Percentiles rank a stretch among this genome's conserved stretches.
Evolutionary conservation across 805 yeast genomes (phyloP).

Genomic region (Candida namnaoensis): DNA sequence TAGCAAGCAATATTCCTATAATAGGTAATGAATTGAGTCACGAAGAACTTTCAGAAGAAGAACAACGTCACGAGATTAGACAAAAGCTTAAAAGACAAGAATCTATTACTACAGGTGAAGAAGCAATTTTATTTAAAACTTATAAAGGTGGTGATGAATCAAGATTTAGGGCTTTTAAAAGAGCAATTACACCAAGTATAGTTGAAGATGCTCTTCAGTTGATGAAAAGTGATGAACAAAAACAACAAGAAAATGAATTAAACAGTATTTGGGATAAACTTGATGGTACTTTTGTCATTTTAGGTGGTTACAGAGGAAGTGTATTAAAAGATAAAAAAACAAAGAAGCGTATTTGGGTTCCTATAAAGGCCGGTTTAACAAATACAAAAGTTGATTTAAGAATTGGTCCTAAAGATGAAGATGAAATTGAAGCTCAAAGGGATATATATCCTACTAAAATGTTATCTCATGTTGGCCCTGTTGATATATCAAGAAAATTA

Average conservation of each 20-base stretch:
- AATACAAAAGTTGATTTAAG: constrained; percentile 59
- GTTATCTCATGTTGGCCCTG: constrained; percentile 77
- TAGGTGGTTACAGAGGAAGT: constrained; percentile 90
- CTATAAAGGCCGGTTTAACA: constrained; percentile 77
- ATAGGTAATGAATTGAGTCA: constrained; percentile 8
- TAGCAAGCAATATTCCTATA: constrained; percentile 11
- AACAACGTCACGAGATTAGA: constrained; percentile 15
- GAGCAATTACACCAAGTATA: constrained; percentile 46
- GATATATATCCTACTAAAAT: constrained; percentile 66
- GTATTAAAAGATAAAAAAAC: constrained; percentile 60
- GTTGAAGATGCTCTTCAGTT: constrained; percentile 13
- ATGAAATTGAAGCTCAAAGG: constrained; percentile 48
- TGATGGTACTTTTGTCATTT: constrained; percentile 69
- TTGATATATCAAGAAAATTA: constrained; percentile 63
- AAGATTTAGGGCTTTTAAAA: constrained; percentile 60
- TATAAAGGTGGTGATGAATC: constrained; percentile 54
- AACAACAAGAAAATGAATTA: constrained; percentile 26
- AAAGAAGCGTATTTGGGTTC: constrained; percentile 72
- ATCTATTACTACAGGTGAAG: constrained; percentile 54
- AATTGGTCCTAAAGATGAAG: constrained; percentile 66
- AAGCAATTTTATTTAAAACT: constrained; percentile 45
- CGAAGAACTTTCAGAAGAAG: constrained; percentile 5
- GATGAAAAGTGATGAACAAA: constrained; percentile 8
- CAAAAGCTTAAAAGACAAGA: constrained; percentile 37
- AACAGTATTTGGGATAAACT: constrained; percentile 36